Evolutionary conservation across 192 early-diverging fungal species (phyloP).

Genomic region (Rhizoclosmatium sp.): DNA sequence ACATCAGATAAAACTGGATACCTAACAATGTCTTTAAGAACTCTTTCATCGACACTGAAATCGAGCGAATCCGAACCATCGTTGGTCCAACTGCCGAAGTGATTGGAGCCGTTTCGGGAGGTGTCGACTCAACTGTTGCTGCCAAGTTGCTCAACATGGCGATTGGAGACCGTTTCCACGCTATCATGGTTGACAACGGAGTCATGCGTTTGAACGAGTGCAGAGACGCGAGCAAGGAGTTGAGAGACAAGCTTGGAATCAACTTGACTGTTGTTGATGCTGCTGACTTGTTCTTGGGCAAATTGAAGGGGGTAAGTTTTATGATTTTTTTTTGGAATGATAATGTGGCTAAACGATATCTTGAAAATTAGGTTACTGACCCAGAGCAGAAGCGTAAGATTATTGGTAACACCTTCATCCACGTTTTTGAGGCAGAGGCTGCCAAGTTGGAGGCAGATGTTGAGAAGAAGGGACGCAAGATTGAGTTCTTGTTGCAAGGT

Average conservation of each 20-base stretch:
- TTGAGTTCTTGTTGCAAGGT: conserved; percentile 96
- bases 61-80: conserved; percentile 87
- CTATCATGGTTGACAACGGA: conserved; percentile 97
- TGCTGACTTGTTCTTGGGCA: conserved; percentile 71
- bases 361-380: conserved; percentile 67
- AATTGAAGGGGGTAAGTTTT: conserved; percentile 75
- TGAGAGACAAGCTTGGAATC: conserved; percentile 91
- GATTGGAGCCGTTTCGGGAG: conserved; percentile 96
- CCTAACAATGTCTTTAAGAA: conserved; percentile 11
- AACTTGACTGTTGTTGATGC: conserved; percentile 91
- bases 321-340: neutral
- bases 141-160: conserved; percentile 96
- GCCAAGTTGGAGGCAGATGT: conserved; percentile 82
- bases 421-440: conserved; percentile 82
- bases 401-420: conserved; percentile 98
- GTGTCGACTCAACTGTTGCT: conserved; percentile 96
- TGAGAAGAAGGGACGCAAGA: conserved; percentile 74
- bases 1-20: too few relatives aligned
- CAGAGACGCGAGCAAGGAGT: conserved; percentile 78
- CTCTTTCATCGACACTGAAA: conserved; percentile 97
- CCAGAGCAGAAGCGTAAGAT: conserved; percentile 99
- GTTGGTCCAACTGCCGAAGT: conserved; percentile 93
- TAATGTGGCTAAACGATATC: neutral
- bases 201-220: conserved; percentile 99
- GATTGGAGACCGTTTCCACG: conserved; percentile 98